Evolutionary conservation across 768 basidiomycete species (phyloP), one percentile per base, ranked within the genome.

Genomic region (Strobilomyces dryophilus): DNA sequence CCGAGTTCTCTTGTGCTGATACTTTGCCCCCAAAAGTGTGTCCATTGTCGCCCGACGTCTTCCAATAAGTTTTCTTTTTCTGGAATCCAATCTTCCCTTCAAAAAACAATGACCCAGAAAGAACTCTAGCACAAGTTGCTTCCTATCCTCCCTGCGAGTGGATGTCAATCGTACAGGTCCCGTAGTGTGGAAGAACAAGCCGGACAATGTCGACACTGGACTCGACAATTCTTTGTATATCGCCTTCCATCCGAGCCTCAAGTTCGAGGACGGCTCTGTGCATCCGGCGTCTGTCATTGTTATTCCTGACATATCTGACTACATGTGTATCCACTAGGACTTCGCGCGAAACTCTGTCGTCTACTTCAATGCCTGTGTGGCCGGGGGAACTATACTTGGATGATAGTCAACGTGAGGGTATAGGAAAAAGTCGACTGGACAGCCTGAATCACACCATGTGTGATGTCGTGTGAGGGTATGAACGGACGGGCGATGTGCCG

Each of bases 391-490:
- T n/a, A 8, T 37, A 39, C 84, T 70, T 68, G 90, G 89, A 92
- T 92, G 61, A 89, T 77, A 9, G 80, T 82, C 65, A 92, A 68
- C 92, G 95, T 95, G 52, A 95, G 77, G 6, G 75, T 58, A 59
- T 90, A 95, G 26, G 71, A 72, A 20, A 94, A 61, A 20, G 81
- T 67, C 40, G 82, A 75, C 53, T 92, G 89, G 18, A 83, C 52
- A 9, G 79, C 79, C 56, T 84, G 81, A 40, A 91, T 60, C 2
- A 79, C 63, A 1, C 91, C 91, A 37, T 92, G 81, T 1, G 82
- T 77, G 8, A 89, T 59, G 66, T 95, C 93, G 56, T 87, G 82
- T 17, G 75, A 70, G 24, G 74, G 67, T 26, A 81, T 74, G 71
- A 94, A 95, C 0, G 89, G 87, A 1, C 83, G 61, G 7, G 60